Base-by-base conservation (phyloP, 805 yeast genomes). In the Yarrowia phangngaensis region DNA sequence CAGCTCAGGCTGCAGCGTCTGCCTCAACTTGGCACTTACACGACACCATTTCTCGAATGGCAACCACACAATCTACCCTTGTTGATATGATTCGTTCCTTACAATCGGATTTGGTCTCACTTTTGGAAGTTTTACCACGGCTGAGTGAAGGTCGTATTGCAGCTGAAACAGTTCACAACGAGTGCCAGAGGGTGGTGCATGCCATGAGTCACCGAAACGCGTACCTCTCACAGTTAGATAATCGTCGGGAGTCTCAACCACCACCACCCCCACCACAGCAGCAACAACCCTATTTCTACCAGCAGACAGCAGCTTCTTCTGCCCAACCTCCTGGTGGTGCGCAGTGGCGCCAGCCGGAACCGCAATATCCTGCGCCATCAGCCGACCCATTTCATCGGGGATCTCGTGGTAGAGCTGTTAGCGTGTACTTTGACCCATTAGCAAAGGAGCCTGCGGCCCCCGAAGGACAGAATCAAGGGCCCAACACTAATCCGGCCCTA, bases 381-480 rank as follows among this genome's bases (percentile, higher is more conserved):
- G 22, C 24, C 13, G 48, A 32, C 20, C 50, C 50, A 6, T 46
- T 33, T 19, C 46, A 46, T 31, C 30, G 50, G 8, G 33, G 35
- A 6, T 29, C 48, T 11, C 48, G 48, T n/a, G 35, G 35, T 29
- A 27, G 48, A 13, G 48, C 48, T 2, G 48, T 22, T 8, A 20
- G 29, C 12, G 48, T 41, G 8, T 41, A 41, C 16, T 41, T 41
- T 27, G 33, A 27, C 22, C 51, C 45, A 4, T 22, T 38, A 17
- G 51, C 51, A 15, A 34, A 38, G 27, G 45, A 47, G 29, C 51
- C 43, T 13, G 20, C 51, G 3, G 48, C 27, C 5, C 50, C 53
- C n/a, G 46, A 50, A 13, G 40, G 53, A 29, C 40, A 46, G 19
- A 32, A 48, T 1, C 22, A 24, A 19, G 33, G 27, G 23, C 16